phyloP scores from a whole-genome alignment of 2,329 filamentous ascomycete genomes.

The Xylaria sp. region DNA sequence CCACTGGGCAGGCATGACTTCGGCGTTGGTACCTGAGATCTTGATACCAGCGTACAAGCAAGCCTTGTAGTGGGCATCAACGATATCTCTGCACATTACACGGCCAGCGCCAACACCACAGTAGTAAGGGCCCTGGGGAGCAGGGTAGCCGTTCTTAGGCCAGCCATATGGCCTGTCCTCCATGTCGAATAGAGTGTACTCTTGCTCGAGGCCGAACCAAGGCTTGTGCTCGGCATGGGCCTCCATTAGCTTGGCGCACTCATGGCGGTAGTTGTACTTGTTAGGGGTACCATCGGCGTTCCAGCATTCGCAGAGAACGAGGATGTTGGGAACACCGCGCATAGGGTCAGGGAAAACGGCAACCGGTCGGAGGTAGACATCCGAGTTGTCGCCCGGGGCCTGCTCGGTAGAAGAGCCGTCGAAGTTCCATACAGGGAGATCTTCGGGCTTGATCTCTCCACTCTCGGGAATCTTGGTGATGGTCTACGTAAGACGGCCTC shows the following conservation, averaged over 20 bases:
- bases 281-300: conserved; percentile 94
- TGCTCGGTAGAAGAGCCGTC: conserved; percentile 83
- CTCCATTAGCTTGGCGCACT: conserved; percentile 90
- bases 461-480: conserved; percentile 58
- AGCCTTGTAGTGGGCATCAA: conserved; percentile 89
- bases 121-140: conserved; percentile 95
- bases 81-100: conserved; percentile 97
- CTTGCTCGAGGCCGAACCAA: conserved; percentile 98
- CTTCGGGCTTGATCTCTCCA: conserved; percentile 58
- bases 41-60: conserved; percentile 89
- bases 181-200: conserved; percentile 92
- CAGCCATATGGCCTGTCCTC: conserved; percentile 93
- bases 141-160: conserved; percentile 84
- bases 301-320: conserved; percentile 96
- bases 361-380: conserved; percentile 93
- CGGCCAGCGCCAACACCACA: conserved; percentile 97
- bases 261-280: conserved; percentile 98
- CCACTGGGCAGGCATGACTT: conserved; percentile 97
- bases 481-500: conserved; percentile 54
- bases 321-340: conserved; percentile 88
- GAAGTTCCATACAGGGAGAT: conserved; percentile 67
- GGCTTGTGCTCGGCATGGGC: conserved; percentile 83
- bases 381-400: conserved; percentile 93
- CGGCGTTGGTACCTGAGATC: conserved; percentile 98
- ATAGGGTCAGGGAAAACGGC: conserved; percentile 93